Base-by-base conservation (phyloP, 2,329 filamentous ascomycete genomes). In the Fusarium xylarioides region DNA sequence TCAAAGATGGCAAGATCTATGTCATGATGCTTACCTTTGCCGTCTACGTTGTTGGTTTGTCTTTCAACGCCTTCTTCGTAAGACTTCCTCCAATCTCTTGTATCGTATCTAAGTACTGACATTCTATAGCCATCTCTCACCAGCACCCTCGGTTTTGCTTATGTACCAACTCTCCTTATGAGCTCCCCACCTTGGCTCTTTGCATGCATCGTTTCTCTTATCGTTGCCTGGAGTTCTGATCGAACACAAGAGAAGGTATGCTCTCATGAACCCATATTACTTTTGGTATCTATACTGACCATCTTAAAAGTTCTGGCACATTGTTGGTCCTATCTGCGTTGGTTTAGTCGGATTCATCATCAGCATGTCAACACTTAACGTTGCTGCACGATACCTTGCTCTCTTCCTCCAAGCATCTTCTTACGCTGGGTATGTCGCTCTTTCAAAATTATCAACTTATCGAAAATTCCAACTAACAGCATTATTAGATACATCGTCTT, bases 1-100 rank as follows among this genome's bases (percentile, higher is more conserved):
- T 90, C 55, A 89, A 87, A 78, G 90, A 91, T 68, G n/a, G 81
- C 70, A 91, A 91, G 82, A 89, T 91, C 68, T 91, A 90, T 76
- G 75, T 91, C 66, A 88, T 91, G 87, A 90, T 90, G 85, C 64
- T 91, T 11, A 89, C 88, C 2, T 87, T 91, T 64, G 89, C 87
- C 5, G 87, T 88, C 9, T 91, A 91, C 66, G 88, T 91, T 11
- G 84, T 90, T 9, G 89, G 89, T 4, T 79, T 85, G 46, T 87
- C 87, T 0, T 90, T 89, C 79, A 89, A 89, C 71, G 87, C 87
- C 46, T 91, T 89, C 79, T 90, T 90, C 80, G 66, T 69, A 70
- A 70, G 66, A 18, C 12, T 11, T 35, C n/a, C 14, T 65, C 9
- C 4, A 11, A 7, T 1, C 7, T 1, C 2, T 7, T 23, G 3